A percentile compares a stretch with the other conserved stretches of the same genome.
Evolutionary conservation across 2,329 filamentous ascomycete genomes (phyloP).

Genomic region (Pleochaeta shiraiana): DNA sequence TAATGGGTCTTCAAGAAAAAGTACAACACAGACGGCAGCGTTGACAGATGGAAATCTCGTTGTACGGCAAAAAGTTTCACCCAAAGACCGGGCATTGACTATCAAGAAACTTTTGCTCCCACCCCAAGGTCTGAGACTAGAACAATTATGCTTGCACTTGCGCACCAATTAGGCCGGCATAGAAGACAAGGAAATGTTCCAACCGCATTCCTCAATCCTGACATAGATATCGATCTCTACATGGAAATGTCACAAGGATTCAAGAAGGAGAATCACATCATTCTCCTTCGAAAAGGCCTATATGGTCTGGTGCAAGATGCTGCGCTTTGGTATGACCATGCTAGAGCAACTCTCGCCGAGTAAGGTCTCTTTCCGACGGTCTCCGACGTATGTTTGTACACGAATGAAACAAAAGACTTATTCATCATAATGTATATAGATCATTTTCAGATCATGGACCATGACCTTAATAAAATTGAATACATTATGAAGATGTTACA

Average conservation of each 20-base stretch:
- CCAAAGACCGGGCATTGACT: neutral
- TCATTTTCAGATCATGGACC: neutral
- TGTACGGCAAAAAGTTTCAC: neutral
- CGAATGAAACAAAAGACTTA: neutral
- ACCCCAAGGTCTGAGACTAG: too few species aligned
- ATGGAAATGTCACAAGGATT: neutral
- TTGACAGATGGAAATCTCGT: neutral
- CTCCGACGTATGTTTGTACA: neutral
- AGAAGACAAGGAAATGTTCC: too few species aligned
- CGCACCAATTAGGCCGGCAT: too few species aligned
- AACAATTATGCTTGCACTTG: too few species aligned
- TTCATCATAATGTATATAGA: neutral
- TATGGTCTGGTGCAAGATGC: neutral
- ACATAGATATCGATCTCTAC: too few species aligned
- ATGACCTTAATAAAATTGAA: neutral
- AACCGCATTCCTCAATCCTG: too few species aligned
- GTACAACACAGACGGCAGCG: neutral
- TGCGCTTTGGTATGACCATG: neutral
- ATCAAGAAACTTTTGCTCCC: too few species aligned
- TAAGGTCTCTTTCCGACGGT: neutral
- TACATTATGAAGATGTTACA: neutral
- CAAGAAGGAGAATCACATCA: neutral
- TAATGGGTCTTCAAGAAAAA: neutral
- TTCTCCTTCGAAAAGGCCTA: neutral
- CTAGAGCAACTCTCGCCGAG: neutral